A percentile compares a stretch with the other conserved stretches of the same genome.
phyloP scores from a whole-genome alignment of 2,329 filamentous ascomycete species.

The Phialemoniopsis sp. region DNA sequence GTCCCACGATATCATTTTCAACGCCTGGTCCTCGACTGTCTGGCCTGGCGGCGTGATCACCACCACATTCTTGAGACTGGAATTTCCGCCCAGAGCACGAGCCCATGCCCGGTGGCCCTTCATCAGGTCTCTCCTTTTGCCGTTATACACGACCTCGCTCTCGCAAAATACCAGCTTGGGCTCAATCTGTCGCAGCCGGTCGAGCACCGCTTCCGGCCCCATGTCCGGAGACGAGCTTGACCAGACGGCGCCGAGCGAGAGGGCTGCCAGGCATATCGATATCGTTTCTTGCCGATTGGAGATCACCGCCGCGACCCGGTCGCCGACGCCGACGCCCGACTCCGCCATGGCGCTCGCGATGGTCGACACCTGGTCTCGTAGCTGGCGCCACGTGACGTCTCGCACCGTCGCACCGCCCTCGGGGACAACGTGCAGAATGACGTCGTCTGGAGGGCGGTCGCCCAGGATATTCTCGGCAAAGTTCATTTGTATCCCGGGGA shows the following conservation, averaged over 20 bases:
- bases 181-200: constrained; percentile 7
- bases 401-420: background rate
- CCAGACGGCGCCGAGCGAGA: constrained; percentile 9
- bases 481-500: constrained; percentile 4
- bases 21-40: too few species aligned
- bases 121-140: constrained; percentile 3
- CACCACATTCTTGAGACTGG: too few species aligned
- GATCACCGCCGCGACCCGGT: constrained; percentile 7
- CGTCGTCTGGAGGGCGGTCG: background rate
- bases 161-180: constrained; percentile 8
- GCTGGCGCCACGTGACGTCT: constrained; percentile 3
- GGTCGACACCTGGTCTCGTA: background rate
- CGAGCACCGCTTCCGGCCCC: constrained; percentile 7
- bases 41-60: too few species aligned
- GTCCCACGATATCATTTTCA: too few species aligned
- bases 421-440: background rate
- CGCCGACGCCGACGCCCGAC: background rate
- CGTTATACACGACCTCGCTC: constrained; percentile 4
- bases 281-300: constrained; percentile 8
- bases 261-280: constrained; percentile 5
- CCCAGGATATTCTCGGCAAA: constrained; percentile 6
- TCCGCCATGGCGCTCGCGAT: background rate
- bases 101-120: constrained; percentile 3
- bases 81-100: background rate
- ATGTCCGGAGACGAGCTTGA: constrained; percentile 9